These are phyloP conservation scores for Hanseniaspora lachancei DNA, from an alignment of 805 yeast genomes.

Conservation along the genomic window DNA sequence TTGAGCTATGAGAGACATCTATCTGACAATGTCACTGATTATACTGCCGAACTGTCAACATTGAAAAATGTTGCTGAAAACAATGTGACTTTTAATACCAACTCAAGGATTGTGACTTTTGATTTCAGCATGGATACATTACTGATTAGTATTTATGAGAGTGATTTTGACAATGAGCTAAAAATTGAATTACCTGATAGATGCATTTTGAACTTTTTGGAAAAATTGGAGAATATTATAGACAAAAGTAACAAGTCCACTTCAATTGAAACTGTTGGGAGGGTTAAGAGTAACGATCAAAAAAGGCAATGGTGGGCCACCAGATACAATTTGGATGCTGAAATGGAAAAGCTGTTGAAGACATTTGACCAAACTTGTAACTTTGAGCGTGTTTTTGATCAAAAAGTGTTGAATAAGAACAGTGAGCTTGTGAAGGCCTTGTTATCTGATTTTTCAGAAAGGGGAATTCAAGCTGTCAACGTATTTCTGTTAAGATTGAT, in stretches of 20 bases:
- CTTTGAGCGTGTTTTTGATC: constrained; percentile 66
- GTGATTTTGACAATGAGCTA: background rate
- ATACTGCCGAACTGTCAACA: background rate
- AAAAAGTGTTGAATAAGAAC: constrained; percentile 21
- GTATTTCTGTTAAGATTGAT: constrained; percentile 1
- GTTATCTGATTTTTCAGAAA: background rate
- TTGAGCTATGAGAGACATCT: constrained; percentile 8
- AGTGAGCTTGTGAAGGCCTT: background rate
- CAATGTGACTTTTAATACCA: background rate
- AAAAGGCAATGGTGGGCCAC: constrained; percentile 67
- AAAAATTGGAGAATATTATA: constrained; percentile 41
- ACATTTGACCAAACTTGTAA: constrained; percentile 46
- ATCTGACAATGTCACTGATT: constrained; percentile 4
- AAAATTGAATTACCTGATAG: background rate
- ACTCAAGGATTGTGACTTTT: background rate
- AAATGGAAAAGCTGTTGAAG: constrained; percentile 39
- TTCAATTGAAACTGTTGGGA: constrained; percentile 37
- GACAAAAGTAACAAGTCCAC: constrained; percentile 50
- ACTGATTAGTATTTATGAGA: background rate
- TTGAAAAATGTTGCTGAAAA: background rate
- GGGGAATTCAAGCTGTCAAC: background rate
- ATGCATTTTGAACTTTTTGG: constrained; percentile 26
- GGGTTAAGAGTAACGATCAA: constrained; percentile 43
- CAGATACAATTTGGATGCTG: constrained; percentile 48
- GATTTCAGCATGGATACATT: background rate